These are phyloP conservation scores for Sphagnum magellanicum DNA, from an alignment of 228 moss, liverwort and hornwort genomes.

Conservation along the genomic window DNA sequence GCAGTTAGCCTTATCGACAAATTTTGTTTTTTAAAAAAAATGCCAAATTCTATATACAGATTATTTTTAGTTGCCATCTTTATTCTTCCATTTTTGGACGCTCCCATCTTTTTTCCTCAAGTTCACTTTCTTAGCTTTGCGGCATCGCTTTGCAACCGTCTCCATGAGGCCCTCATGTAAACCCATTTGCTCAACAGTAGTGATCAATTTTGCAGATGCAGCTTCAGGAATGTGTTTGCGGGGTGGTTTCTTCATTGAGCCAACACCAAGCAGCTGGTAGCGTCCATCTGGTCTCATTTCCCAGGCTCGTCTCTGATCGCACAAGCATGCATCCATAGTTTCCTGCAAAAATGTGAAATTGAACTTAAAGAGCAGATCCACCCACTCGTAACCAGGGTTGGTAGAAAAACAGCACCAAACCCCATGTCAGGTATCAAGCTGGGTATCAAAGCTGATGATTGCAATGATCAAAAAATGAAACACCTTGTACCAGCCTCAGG, in stretches of 20 bases:
- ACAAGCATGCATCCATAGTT: slow-evolving; percentile 50
- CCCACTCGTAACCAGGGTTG: no score
- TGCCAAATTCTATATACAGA: no score
- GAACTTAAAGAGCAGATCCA: no score
- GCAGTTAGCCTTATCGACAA: no score
- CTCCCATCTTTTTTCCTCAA: slow-evolving; percentile 41
- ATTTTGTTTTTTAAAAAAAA: no score
- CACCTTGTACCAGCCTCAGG: no score
- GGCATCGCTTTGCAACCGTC: slow-evolving; percentile 48
- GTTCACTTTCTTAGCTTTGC: slow-evolving; percentile 43
- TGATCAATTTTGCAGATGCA: slow-evolving; percentile 27
- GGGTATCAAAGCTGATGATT: no score
- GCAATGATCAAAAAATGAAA: no score
- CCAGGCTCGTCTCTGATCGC: slow-evolving; percentile 42
- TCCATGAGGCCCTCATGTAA: slow-evolving; percentile 51
- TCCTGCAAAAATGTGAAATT: slow-evolving; percentile 12
- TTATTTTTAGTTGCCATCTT: slow-evolving; percentile 32
- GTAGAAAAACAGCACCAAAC: no score
- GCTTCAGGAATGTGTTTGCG: slow-evolving; percentile 31
- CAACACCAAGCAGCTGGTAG: slow-evolving; percentile 45
- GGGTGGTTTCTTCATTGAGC: slow-evolving; percentile 21
- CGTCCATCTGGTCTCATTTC: slow-evolving; percentile 50
- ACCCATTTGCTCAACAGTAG: slow-evolving; percentile 30
- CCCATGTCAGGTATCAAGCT: no score
- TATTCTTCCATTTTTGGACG: slow-evolving; percentile 30